These are phyloP conservation scores for Debaryomyces psychrophilus DNA, from an alignment of 1,139 yeast species.

Conservation along the genomic window DNA sequence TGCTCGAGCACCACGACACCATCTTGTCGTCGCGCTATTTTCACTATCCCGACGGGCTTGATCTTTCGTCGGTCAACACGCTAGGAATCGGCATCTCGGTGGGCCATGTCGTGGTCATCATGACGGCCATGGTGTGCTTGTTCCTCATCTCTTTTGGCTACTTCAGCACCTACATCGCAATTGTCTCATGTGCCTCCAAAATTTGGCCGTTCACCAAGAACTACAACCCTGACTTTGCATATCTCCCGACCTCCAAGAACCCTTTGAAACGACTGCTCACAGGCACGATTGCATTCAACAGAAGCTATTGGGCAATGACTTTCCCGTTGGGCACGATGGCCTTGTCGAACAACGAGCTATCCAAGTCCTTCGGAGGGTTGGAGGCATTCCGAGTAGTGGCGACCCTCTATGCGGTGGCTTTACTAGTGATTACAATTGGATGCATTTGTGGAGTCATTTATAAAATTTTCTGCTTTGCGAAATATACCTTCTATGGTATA, in stretches of 20 bases:
- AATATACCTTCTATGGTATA: constrained; percentile 6
- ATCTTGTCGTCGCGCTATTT: constrained; percentile 9
- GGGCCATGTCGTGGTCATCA: constrained; percentile 22
- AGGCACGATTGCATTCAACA: constrained; percentile 50
- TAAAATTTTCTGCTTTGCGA: neutral
- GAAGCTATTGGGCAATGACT: constrained; percentile 82
- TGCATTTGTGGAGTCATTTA: constrained; percentile 35
- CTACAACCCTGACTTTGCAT: constrained; percentile 25
- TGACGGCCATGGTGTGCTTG: constrained; percentile 39
- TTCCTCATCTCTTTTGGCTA: constrained; percentile 63
- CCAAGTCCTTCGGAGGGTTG: constrained; percentile 44
- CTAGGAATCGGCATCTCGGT: constrained; percentile 14
- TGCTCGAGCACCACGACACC: constrained; percentile 15
- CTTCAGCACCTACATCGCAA: constrained; percentile 62
- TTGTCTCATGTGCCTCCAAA: constrained; percentile 45
- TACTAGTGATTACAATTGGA: constrained; percentile 34
- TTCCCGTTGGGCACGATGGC: constrained; percentile 90
- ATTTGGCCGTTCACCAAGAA: constrained; percentile 34
- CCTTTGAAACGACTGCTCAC: constrained; percentile 19
- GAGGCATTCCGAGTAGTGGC: constrained; percentile 62
- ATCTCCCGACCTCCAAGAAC: constrained; percentile 20
- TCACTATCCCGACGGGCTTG: neutral
- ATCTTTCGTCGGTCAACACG: constrained; percentile 6
- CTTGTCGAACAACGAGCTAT: constrained; percentile 58
- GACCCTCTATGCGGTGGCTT: constrained; percentile 57